phyloP scores from a whole-genome alignment of 176 grass and related monocot genomes.

The Pontederia crassipes region DNA sequence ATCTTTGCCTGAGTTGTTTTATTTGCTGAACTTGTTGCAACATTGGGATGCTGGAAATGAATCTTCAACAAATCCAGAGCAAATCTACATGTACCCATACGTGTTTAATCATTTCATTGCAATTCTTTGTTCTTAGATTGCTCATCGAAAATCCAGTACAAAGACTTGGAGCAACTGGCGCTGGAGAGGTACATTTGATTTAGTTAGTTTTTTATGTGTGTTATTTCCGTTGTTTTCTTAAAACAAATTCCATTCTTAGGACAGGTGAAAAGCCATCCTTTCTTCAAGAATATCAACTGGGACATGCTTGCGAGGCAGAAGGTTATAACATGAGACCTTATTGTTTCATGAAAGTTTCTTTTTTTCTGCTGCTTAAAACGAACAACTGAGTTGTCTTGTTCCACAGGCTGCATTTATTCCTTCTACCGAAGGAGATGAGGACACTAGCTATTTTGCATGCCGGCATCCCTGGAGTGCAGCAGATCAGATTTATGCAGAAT shows the following conservation, averaged over 20 bases:
- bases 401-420: constrained; percentile 73
- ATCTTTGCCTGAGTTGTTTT: too few species aligned
- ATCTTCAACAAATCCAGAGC: not conserved
- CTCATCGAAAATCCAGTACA: constrained; percentile 76
- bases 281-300: constrained; percentile 88
- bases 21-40: too few species aligned
- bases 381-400: constrained; percentile 2
- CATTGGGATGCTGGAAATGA: too few species aligned
- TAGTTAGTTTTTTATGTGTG: constrained; percentile 18
- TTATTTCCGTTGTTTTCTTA: constrained; percentile 13
- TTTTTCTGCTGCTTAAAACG: not conserved
- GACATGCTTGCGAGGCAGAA: constrained; percentile 82
- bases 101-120: not conserved
- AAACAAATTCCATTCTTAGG: constrained; percentile 54
- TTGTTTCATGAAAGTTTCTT: not conserved
- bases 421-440: constrained; percentile 73
- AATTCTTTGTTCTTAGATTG: constrained; percentile 29
- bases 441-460: constrained; percentile 85
- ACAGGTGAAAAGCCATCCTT: constrained; percentile 97
- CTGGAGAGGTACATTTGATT: constrained; percentile 66
- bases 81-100: not conserved
- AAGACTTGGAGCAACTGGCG: constrained; percentile 81
- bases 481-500: constrained; percentile 20
- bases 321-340: constrained; percentile 26
- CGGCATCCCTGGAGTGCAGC: constrained; percentile 58